Evolutionary conservation across 2,329 filamentous ascomycete genomes (phyloP), one percentile per base, ranked within the genome.

Genomic region (Trichoderma sp.): DNA sequence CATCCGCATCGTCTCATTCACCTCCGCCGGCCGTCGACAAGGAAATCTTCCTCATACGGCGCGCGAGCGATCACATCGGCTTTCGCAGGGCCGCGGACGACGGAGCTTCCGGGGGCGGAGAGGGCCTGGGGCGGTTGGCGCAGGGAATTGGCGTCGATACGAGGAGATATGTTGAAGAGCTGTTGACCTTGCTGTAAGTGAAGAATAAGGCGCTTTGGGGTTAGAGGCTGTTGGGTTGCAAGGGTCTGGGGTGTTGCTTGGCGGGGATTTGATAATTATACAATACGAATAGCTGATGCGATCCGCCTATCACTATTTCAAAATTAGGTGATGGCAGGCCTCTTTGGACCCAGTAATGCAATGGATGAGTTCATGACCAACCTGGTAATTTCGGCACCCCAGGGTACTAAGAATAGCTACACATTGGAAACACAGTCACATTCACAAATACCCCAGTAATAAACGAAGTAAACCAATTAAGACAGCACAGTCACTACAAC

Each of bases 81-180:
- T 80, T 82, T 55, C 80, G 82, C 39, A 80, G 80, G 28, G 75
- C 82, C 17, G 76, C 78, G 20, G 78, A 76, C n/a, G 80, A 84
- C 76, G 72, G 82, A 73, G 77, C 82, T 15, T 75, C 81, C 61
- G 76, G 85, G 71, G 83, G 88, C 84, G 76, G 85, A 58, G 87
- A 87, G 28, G 88, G 88, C 3, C 87, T 90, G 1, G 87, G 85
- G 23, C 86, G 87, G 70, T 80, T 94, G 74, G 89, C 88, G 0
- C 90, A 93, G 76, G 92, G 92, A 0, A 93, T 95, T 74, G 92
- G 92, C 0, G 86, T 94, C 39, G 92, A 95, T 83, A 93, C 92
- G 34, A 87, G 90, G 79, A 88, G 87, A 78, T 94, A 94, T 79
- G 88, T 94, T 4, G 92, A 94, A 79, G 90, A 89, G 1, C 78